Percentiles rank a stretch among this genome's conserved stretches.
Evolutionary conservation across 345 rosid species (phyloP).

Genomic region (Rhodamnia rubescens): DNA sequence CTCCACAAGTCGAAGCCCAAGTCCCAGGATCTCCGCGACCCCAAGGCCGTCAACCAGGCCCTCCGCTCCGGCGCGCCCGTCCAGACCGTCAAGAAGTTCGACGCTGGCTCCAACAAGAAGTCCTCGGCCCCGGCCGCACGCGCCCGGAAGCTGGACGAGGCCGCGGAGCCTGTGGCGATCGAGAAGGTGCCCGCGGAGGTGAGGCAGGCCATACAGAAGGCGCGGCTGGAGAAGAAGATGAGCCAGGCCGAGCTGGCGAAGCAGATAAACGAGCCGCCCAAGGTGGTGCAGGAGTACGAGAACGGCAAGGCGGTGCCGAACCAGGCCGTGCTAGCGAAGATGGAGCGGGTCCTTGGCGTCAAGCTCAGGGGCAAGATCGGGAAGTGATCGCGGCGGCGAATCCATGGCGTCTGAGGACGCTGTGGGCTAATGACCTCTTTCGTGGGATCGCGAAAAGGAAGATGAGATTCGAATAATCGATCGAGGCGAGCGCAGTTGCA

Average conservation of each 20-base stretch:
- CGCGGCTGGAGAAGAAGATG: conserved; percentile 71
- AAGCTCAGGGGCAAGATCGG: conserved; percentile 57
- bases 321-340: conserved; percentile 61
- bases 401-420: not conserved
- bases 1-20: conserved; percentile 50
- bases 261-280: conserved; percentile 60
- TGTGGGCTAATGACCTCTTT: not conserved
- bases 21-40: conserved; percentile 48
- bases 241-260: conserved; percentile 70
- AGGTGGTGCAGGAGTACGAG: conserved; percentile 84
- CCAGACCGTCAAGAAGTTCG: conserved; percentile 55
- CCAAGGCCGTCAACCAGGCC: conserved; percentile 69
- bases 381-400: conserved; percentile 6
- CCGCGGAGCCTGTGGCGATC: conserved; percentile 48
- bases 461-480: not conserved
- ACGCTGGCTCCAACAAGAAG: conserved; percentile 65
- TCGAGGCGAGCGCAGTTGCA: not conserved
- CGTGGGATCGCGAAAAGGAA: not conserved
- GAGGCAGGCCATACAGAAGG: conserved; percentile 58
- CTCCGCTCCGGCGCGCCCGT: conserved; percentile 46
- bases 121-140: conserved; percentile 20
- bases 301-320: conserved; percentile 78
- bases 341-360: conserved; percentile 73
- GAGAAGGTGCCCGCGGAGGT: conserved; percentile 49
- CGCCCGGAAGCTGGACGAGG: conserved; percentile 60